Evolutionary conservation across 768 basidiomycete species (phyloP).

Genomic region (Psilocybe cubensis): DNA sequence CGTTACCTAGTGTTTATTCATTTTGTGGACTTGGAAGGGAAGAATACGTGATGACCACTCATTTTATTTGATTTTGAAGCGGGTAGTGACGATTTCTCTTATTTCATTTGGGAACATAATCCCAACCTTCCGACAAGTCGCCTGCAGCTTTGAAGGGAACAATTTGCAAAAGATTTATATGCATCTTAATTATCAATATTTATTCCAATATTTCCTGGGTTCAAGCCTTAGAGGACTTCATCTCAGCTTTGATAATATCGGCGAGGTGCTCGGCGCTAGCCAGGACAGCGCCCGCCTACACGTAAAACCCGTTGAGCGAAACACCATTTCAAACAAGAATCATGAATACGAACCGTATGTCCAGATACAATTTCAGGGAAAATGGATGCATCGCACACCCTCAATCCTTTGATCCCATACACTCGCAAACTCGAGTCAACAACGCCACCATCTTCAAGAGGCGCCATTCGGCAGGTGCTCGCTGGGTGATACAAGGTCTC

Average conservation of each 20-base stretch:
- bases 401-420: constrained; percentile 44
- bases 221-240: not conserved
- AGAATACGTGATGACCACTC: not conserved
- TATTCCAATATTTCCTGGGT: no score
- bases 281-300: constrained; percentile 33
- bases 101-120: not conserved
- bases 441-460: constrained; percentile 41
- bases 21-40: not conserved
- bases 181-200: no score
- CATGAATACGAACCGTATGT: constrained; percentile 34
- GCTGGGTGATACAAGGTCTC: constrained; percentile 52
- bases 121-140: no score
- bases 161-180: not conserved
- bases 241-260: constrained; percentile 32
- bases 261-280: constrained; percentile 34
- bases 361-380: constrained; percentile 45
- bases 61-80: not conserved
- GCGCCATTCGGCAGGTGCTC: constrained; percentile 50
- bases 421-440: constrained; percentile 47
- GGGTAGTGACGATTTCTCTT: not conserved
- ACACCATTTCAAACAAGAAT: constrained; percentile 6
- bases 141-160: no score
- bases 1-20: not conserved
- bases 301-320: not conserved
- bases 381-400: constrained; percentile 46